These are phyloP conservation scores for Carex sylvatica DNA, from an alignment of 202 grass and related monocot genomes.

Conservation along the genomic window DNA sequence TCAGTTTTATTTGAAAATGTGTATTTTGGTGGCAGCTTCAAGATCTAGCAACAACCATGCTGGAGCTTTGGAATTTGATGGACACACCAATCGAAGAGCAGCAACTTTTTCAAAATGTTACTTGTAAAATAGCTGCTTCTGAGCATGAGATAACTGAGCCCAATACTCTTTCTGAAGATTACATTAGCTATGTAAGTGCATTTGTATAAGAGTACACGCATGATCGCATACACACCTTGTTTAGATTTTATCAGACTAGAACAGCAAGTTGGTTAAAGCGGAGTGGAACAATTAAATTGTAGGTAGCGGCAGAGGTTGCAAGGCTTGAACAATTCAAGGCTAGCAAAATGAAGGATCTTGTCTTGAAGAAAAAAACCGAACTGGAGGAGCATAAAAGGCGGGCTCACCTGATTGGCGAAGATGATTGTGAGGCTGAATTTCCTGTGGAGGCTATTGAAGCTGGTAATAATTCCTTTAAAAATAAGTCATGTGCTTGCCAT, in stretches of 20 bases:
- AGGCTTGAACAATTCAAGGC: constrained; percentile 85
- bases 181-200: constrained; percentile 74
- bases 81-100: constrained; percentile 95
- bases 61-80: constrained; percentile 97
- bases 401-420: constrained; percentile 61
- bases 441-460: constrained; percentile 69
- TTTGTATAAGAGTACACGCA: neutral
- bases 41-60: constrained; percentile 84
- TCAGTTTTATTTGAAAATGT: constrained; percentile 4
- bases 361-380: constrained; percentile 89
- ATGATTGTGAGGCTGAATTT: constrained; percentile 63
- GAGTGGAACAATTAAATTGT: constrained; percentile 22
- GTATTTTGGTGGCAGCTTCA: constrained; percentile 64
- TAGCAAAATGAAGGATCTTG: constrained; percentile 89
- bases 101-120: constrained; percentile 80
- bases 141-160: constrained; percentile 89
- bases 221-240: neutral
- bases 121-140: constrained; percentile 88
- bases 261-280: neutral
- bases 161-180: constrained; percentile 79
- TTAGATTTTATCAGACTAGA: neutral
- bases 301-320: constrained; percentile 87
- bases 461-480: constrained; percentile 38
- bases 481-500: neutral
- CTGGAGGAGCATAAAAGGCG: constrained; percentile 69